Evolutionary conservation across 441 rosid genomes (phyloP).

Genomic region (Populus hybrid): DNA sequence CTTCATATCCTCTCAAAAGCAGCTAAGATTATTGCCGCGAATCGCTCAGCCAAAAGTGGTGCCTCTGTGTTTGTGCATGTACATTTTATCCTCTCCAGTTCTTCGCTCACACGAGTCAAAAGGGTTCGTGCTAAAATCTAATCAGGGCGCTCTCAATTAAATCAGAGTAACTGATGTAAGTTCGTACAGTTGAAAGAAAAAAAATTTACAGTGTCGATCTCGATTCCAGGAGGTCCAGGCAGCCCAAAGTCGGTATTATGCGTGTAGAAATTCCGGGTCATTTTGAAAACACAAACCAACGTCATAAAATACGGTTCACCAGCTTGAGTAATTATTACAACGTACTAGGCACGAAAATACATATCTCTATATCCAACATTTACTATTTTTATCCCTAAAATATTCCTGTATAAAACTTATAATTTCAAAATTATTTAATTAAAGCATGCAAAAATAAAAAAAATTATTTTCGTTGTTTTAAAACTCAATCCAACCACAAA

Average conservation of each 20-base stretch:
- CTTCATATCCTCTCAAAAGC: constrained; percentile 7
- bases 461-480: too few relatives aligned
- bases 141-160: neutral
- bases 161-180: neutral
- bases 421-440: too few relatives aligned
- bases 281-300: neutral
- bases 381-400: too few relatives aligned
- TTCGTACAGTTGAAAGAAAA: neutral
- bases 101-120: neutral
- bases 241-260: neutral
- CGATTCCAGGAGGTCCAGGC: neutral
- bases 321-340: neutral
- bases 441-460: too few relatives aligned
- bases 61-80: neutral
- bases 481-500: too few relatives aligned
- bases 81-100: neutral
- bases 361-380: too few relatives aligned
- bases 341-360: too few relatives aligned
- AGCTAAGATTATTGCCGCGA: neutral
- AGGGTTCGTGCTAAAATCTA: neutral
- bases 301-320: neutral
- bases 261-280: neutral
- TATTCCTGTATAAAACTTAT: too few relatives aligned
- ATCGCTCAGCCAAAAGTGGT: neutral
- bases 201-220: too few relatives aligned